These are phyloP conservation scores for Tardiomyces blankii DNA, from an alignment of 1,139 yeast genomes.

Conservation along the genomic window DNA sequence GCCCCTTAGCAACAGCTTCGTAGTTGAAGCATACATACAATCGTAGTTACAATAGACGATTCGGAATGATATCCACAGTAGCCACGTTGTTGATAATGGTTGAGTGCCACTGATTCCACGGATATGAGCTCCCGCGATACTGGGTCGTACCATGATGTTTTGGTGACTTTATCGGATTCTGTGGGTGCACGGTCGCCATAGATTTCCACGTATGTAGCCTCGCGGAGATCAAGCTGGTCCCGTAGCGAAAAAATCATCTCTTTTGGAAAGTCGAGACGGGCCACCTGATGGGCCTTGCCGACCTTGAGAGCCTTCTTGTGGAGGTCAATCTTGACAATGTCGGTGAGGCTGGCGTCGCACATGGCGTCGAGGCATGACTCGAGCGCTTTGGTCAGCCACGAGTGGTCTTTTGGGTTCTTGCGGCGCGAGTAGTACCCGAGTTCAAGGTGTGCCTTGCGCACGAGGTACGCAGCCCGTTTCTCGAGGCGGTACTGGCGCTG, in stretches of 20 bases:
- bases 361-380: constrained; percentile 18
- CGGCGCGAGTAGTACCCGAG: constrained; percentile 7
- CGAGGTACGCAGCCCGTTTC: constrained; percentile 15
- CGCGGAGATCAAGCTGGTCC: constrained; percentile 2
- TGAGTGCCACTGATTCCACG: constrained; percentile 26
- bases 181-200: background rate
- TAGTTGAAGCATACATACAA: too few relatives aligned
- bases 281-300: constrained; percentile 5
- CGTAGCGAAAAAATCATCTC: background rate
- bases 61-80: constrained; percentile 29
- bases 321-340: constrained; percentile 13
- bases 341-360: constrained; percentile 10
- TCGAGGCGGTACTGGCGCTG: constrained; percentile 13
- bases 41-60: constrained; percentile 18
- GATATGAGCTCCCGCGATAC: constrained; percentile 8
- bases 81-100: constrained; percentile 19
- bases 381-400: constrained; percentile 15
- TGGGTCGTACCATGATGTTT: constrained; percentile 3
- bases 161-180: constrained; percentile 8
- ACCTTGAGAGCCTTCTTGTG: constrained; percentile 13
- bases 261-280: constrained; percentile 9
- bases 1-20: too few relatives aligned
- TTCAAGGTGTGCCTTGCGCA: constrained; percentile 20
- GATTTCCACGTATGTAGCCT: background rate
- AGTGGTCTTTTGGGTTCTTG: constrained; percentile 8